Percentiles rank a stretch among this genome's conserved stretches.
Conservation (phyloP, 352 stramenopile genomes). For the Elongisporangium senticosum region DNA sequence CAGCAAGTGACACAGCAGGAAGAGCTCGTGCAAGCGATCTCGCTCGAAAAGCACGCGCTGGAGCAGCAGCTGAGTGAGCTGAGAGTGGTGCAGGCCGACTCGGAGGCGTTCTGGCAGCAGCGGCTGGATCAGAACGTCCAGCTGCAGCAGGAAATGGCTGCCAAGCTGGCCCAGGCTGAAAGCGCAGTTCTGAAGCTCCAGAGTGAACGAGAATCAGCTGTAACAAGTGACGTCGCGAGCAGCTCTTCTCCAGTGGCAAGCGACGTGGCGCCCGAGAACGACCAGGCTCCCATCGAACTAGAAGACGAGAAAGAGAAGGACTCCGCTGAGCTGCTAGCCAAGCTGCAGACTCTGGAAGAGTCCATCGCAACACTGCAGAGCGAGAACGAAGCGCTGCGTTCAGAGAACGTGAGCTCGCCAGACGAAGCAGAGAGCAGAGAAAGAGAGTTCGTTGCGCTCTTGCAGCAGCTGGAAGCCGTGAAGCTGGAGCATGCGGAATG, state of each 20-base stretch:
- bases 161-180: slow-evolving; percentile 1
- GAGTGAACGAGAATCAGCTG: not conserved
- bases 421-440: slow-evolving; percentile 8
- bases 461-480: slow-evolving; percentile 57
- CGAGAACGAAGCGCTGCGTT: slow-evolving; percentile 6
- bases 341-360: slow-evolving; percentile 1
- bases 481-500: slow-evolving; percentile 49
- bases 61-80: slow-evolving; percentile 21
- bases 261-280: slow-evolving; percentile 3
- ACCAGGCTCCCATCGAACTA: slow-evolving; percentile 1
- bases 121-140: slow-evolving; percentile 5
- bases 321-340: slow-evolving; percentile 9
- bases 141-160: slow-evolving; percentile 12
- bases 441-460: slow-evolving; percentile 22
- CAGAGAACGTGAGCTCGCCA: slow-evolving; percentile 8
- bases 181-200: not conserved
- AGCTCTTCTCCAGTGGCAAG: not conserved
- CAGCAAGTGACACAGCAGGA: slow-evolving; percentile 37
- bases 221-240: not conserved
- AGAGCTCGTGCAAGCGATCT: slow-evolving; percentile 21
- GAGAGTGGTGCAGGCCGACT: slow-evolving; percentile 1
- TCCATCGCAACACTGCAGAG: slow-evolving; percentile 1
- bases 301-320: not conserved
- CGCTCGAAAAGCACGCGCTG: slow-evolving; percentile 15
- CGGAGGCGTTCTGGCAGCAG: slow-evolving; percentile 2